Evolutionary conservation across 2,329 filamentous ascomycete genomes (phyloP).

Genomic region (Knoxdaviesia proteae): DNA sequence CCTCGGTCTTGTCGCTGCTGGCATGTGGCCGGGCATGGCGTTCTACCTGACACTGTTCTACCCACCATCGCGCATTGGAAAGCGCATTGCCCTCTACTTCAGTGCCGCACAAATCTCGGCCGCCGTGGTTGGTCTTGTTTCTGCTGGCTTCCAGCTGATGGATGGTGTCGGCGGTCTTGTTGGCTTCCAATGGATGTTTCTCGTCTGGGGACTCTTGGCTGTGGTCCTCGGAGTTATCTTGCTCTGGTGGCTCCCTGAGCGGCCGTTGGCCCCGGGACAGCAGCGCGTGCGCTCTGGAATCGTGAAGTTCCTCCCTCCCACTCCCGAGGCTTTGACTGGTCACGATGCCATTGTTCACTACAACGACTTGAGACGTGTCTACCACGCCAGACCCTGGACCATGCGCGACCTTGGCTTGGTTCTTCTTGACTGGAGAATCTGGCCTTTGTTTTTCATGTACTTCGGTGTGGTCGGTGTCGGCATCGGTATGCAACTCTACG

Average conservation of each 20-base stretch:
- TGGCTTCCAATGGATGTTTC: conserved; percentile 84
- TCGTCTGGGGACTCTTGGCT: conserved; percentile 62
- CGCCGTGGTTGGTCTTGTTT: conserved; percentile 73
- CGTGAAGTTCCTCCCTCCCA: conserved; percentile 44
- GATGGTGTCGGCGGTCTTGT: conserved; percentile 56
- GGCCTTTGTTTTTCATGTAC: conserved; percentile 78
- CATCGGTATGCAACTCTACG: conserved; percentile 76
- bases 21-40: conserved; percentile 91
- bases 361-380: conserved; percentile 60
- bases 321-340: conserved; percentile 50
- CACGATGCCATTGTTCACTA: conserved; percentile 70
- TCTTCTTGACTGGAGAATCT: conserved; percentile 69
- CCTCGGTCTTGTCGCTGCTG: conserved; percentile 70
- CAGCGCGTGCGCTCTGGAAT: conserved; percentile 26
- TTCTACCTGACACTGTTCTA: conserved; percentile 88
- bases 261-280: conserved; percentile 56
- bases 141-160: conserved; percentile 82
- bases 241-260: conserved; percentile 80
- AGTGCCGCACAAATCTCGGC: conserved; percentile 78
- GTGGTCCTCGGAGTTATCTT: conserved; percentile 50
- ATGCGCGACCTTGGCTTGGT: conserved; percentile 48
- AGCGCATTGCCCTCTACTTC: conserved; percentile 77
- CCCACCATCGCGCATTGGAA: conserved; percentile 66
- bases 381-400: conserved; percentile 55
- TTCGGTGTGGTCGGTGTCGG: conserved; percentile 87